Evolutionary conservation across 2,329 filamentous ascomycete species (phyloP), one percentile per base, ranked within the genome.

Genomic region (Neonectria ditissima): DNA sequence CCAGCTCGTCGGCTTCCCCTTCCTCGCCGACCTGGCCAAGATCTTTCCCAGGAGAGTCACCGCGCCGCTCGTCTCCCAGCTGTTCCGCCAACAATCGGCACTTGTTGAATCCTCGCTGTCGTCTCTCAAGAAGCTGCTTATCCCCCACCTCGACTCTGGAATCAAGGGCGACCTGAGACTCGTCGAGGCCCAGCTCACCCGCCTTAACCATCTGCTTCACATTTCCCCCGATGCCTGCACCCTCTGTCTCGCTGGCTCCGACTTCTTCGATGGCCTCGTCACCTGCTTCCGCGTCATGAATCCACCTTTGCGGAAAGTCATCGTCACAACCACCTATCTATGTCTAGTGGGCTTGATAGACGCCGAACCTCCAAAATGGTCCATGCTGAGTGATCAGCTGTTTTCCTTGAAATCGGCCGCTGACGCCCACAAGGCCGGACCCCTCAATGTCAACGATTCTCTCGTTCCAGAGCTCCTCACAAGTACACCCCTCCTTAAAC

Each of bases 381-480:
- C 93, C 10, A 84, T 92, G 65, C 80, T 97, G 16, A 87, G 92
- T 10, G 95, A 98, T 75, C 91, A 95, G 72, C 83, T 97, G 5
- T 97, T 96, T 77, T 88, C 88, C 11, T 81, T 97, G 30, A 95
- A 94, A 72, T 83, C 86, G 4, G 88, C 88, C 22, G 90, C 92
- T 5, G 89, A 93, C 53, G 80, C 87, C 14, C 88, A 91, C 69
- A 87, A 84, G 73, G 75, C 78, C 10, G 86, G 86, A 0, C 84
- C 85, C 0, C 78, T 84, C 45, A 87, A 84, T 67, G 81, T 74
- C n/a, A 88, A 88, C 66, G 87, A 90, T 68, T 93, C 92, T 0
- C 82, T 97, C n/a, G 87, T 97, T 0, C 88, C 91, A 2, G 92
- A 95, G 75, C 80, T 97, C 1, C 89, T 97, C 20, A 94, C 92